Evolutionary conservation across 495 filamentous ascomycete species (phyloP).

Genomic region (Tuber aestivum): DNA sequence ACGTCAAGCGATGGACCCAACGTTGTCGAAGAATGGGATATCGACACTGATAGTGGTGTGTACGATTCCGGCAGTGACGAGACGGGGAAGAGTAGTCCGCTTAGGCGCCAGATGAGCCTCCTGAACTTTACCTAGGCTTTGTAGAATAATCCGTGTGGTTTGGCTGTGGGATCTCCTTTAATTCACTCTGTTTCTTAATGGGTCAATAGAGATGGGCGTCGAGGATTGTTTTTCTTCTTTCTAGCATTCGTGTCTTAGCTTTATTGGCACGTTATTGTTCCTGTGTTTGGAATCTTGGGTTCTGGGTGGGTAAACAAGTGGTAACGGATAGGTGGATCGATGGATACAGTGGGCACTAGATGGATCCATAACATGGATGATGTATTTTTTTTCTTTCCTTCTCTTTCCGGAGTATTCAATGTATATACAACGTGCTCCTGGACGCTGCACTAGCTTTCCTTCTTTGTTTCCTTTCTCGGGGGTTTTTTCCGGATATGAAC

Average conservation of each 20-base stretch:
- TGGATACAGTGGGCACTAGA: neutral
- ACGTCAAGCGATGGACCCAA: slow-evolving; percentile 39
- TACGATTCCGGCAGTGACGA: slow-evolving; percentile 37
- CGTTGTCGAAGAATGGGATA: slow-evolving; percentile 51
- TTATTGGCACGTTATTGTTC: slow-evolving; percentile 4
- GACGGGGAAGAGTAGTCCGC: slow-evolving; percentile 26
- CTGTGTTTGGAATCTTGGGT: slow-evolving; percentile 2
- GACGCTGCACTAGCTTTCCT: neutral
- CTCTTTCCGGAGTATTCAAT: neutral
- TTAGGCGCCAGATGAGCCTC: slow-evolving; percentile 41
- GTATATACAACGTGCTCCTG: neutral
- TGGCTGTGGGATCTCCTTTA: slow-evolving; percentile 6
- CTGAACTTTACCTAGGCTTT: slow-evolving; percentile 32
- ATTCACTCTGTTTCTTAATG: neutral
- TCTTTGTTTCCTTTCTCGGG: neutral
- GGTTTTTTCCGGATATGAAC: neutral
- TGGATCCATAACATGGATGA: neutral
- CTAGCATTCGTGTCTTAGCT: slow-evolving; percentile 7
- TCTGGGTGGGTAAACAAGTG: neutral
- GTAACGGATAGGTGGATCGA: neutral
- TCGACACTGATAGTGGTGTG: slow-evolving; percentile 42
- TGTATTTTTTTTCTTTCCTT: neutral
- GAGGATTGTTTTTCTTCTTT: neutral
- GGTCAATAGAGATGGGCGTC: neutral
- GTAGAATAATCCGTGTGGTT: slow-evolving; percentile 4